These are phyloP conservation scores for Xylariaceae sp. DNA, from an alignment of 2,329 filamentous ascomycete species.

Conservation along the genomic window DNA sequence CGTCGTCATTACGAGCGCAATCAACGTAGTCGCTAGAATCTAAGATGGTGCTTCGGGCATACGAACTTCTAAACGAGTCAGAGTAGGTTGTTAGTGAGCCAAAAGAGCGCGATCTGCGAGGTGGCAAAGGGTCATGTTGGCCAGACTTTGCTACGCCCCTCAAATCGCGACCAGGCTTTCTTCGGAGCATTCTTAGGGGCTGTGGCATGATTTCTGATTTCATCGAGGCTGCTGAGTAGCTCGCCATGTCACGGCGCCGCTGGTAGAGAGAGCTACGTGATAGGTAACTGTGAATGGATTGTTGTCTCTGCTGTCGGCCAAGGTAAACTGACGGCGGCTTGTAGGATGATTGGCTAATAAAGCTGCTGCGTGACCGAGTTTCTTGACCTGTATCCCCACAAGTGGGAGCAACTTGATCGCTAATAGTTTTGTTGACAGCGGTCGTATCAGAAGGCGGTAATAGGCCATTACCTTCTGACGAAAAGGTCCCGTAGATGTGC, in stretches of 20 bases:
- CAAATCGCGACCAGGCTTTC: constrained; percentile 70
- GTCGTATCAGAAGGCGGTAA: constrained; percentile 42
- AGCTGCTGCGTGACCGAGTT: constrained; percentile 29
- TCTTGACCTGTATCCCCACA: constrained; percentile 34
- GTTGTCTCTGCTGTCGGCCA: constrained; percentile 40
- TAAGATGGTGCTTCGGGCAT: constrained; percentile 39
- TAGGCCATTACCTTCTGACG: constrained; percentile 36
- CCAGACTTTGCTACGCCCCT: constrained; percentile 61
- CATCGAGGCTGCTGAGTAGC: constrained; percentile 48
- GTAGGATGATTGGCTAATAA: constrained; percentile 29
- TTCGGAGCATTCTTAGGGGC: constrained; percentile 60
- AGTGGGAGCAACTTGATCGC: constrained; percentile 28
- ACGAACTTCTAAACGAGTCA: constrained; percentile 56
- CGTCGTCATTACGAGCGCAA: constrained; percentile 40
- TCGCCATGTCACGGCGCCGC: constrained; percentile 56
- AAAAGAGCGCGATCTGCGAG: constrained; percentile 52
- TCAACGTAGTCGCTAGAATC: constrained; percentile 42
- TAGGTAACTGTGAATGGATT: constrained; percentile 44
- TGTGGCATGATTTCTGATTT: constrained; percentile 43
- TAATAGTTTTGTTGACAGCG: constrained; percentile 25
- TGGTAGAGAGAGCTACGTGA: constrained; percentile 49
- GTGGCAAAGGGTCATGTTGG: constrained; percentile 48
- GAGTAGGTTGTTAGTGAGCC: constrained; percentile 56
- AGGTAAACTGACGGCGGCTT: constrained; percentile 34
- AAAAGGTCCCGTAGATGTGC: constrained; percentile 36